phyloP scores from a whole-genome alignment of 805 yeast species.

The Kazachstania psychrophila region DNA sequence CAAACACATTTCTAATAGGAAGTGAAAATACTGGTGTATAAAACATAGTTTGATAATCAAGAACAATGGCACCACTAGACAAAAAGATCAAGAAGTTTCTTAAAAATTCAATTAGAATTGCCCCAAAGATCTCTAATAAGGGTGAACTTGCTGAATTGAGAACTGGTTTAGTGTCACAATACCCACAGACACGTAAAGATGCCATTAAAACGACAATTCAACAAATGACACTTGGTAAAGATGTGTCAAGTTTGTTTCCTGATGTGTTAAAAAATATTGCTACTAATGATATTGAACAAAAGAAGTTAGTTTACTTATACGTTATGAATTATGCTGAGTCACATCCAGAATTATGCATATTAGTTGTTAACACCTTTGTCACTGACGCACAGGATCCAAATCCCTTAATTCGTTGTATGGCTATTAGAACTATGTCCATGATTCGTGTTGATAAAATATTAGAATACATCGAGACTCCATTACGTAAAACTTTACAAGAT shows the following conservation, averaged over 20 bases:
- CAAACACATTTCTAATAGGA: no score
- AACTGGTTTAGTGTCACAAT: conserved; percentile 86
- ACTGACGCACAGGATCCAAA: conserved; percentile 92
- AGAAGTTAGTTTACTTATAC: conserved; percentile 88
- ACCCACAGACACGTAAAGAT: conserved; percentile 89
- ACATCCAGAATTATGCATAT: conserved; percentile 88
- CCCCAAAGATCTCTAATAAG: conserved; percentile 32
- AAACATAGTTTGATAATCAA: not conserved
- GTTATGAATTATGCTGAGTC: conserved; percentile 96
- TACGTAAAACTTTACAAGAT: conserved; percentile 74
- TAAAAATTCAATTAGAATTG: conserved; percentile 29
- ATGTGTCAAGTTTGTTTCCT: conserved; percentile 88
- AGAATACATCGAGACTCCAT: conserved; percentile 87
- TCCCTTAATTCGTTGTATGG: conserved; percentile 90
- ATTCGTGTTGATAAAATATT: conserved; percentile 91
- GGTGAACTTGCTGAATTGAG: conserved; percentile 88
- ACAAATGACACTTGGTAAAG: conserved; percentile 97
- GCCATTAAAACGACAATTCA: conserved; percentile 95
- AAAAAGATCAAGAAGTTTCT: conserved; percentile 30
- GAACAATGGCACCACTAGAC: conserved; percentile 28
- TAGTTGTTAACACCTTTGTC: conserved; percentile 96
- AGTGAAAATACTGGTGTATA: not conserved
- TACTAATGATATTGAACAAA: conserved; percentile 92
- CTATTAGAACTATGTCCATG: conserved; percentile 98
- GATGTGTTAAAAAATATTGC: conserved; percentile 95